Percentiles rank a stretch among this genome's conserved stretches.
Evolutionary conservation across 208 protist species (phyloP).

Genomic region (Trypanosoma cruzi): DNA sequence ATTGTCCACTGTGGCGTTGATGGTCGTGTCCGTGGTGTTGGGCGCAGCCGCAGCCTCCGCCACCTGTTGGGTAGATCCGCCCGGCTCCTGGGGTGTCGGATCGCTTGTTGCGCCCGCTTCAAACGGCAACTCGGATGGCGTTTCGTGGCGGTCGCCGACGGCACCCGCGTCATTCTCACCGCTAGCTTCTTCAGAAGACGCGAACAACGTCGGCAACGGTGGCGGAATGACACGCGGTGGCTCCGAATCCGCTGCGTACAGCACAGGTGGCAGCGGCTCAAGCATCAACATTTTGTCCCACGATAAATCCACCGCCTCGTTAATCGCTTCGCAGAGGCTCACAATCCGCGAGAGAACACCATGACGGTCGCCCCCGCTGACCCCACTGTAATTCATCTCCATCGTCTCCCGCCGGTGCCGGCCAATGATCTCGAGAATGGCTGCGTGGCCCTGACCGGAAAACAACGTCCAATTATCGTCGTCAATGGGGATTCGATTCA

Average conservation of each 20-base stretch:
- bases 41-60: not conserved
- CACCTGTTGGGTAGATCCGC: not conserved
- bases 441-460: not conserved
- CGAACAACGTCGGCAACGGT: not conserved
- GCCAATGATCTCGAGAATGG: constrained; percentile 11
- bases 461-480: constrained; percentile 14
- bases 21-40: not conserved
- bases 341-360: constrained; percentile 31
- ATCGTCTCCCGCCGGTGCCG: not conserved
- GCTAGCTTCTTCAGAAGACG: not conserved
- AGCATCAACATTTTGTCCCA: constrained; percentile 27
- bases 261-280: constrained; percentile 29
- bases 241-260: constrained; percentile 34
- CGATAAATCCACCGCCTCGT: constrained; percentile 22
- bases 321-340: constrained; percentile 35
- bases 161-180: not conserved
- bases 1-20: not conserved
- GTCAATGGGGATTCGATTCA: not conserved
- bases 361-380: constrained; percentile 10
- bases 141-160: too few relatives aligned
- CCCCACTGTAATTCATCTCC: constrained; percentile 1
- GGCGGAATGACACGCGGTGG: not conserved
- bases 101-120: not conserved
- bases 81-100: not conserved
- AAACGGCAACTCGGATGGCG: too few relatives aligned